Evolutionary conservation across 202 grass and related monocot species (phyloP), one percentile per base, ranked within the genome.

Genomic region (Schoenoplectus tabernaemontani): DNA sequence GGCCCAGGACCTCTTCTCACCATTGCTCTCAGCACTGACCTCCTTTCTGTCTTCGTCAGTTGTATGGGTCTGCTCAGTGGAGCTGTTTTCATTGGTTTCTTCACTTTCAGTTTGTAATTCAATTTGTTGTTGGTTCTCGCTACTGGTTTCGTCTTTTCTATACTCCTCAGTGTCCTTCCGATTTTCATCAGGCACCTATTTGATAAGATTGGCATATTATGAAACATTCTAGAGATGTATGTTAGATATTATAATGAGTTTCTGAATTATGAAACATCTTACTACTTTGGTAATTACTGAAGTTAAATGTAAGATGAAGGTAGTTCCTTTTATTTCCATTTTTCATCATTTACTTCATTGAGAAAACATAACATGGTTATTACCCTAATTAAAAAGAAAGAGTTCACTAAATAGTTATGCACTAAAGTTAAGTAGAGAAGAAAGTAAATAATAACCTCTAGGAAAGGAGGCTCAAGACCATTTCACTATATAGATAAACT

Each of bases 1-100:
- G 2, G 63, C 84, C 91, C 95, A 92, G 41, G 81, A 57, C 72
- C 12, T 89, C n/a, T 88, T 86, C 33, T 87, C 78, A 1, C 23
- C 84, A 30, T 20, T 4, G 77, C 17, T 81, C 12, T 81, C 78
- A 51, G 53, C 54, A 2, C 43, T 69, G 13, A 67, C 58, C 68
- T 92, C 84, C 26, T 30, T 70, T 20, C 61, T 64, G 22, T 83
- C 75, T 23, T 71, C 73, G 4, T 43, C 80, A 59, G 22, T 76
- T 4, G 20, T 41, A 64, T 44, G 32, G 3, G 11, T 80, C 1
- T 43, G 73, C 46, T 73, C 54, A 9, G 72, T 69, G 3, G 34
- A 1, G 15, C 34, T 67, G 11, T 78, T 80, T 64, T 84, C 83
- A 10, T 51, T 48, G 3, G 24, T 74, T 1, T 87, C 88, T 22